Percentiles rank a stretch among this genome's conserved stretches.
Evolutionary conservation across 345 rosid genomes (phyloP).

Genomic region (Eutrema heterophyllum): DNA sequence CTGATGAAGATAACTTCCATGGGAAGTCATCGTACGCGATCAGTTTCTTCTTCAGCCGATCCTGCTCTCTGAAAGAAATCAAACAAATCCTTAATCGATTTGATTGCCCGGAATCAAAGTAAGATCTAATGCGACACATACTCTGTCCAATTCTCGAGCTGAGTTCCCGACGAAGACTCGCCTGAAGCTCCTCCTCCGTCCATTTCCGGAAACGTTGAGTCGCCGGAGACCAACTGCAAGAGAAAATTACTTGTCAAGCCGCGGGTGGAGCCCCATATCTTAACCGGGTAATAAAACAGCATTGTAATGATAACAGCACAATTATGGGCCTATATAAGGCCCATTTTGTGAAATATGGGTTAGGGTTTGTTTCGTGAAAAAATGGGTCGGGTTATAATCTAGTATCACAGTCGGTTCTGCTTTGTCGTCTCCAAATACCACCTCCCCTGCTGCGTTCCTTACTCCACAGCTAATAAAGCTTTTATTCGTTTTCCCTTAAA

Average conservation of each 20-base stretch:
- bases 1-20: constrained; percentile 41
- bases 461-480: not conserved
- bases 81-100: not conserved
- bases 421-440: constrained; percentile 26
- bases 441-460: constrained; percentile 15
- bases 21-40: constrained; percentile 51
- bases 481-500: not conserved
- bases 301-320: not conserved
- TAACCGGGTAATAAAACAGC: not conserved
- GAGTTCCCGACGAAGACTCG: constrained; percentile 9
- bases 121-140: constrained; percentile 9
- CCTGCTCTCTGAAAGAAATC: constrained; percentile 45
- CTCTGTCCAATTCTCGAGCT: constrained; percentile 31
- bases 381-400: constrained; percentile 30
- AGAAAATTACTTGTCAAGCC: not conserved
- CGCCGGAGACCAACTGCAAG: not conserved
- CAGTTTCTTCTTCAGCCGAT: constrained; percentile 54
- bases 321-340: constrained; percentile 8
- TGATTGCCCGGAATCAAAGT: not conserved
- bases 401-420: constrained; percentile 17
- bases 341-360: not conserved
- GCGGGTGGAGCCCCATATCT: constrained; percentile 6
- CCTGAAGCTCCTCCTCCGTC: constrained; percentile 6
- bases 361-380: constrained; percentile 22
- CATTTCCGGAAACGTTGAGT: constrained; percentile 5